Evolutionary conservation across 2,329 filamentous ascomycete species (phyloP).

Genomic region (Paracoccidioides brasiliensis): DNA sequence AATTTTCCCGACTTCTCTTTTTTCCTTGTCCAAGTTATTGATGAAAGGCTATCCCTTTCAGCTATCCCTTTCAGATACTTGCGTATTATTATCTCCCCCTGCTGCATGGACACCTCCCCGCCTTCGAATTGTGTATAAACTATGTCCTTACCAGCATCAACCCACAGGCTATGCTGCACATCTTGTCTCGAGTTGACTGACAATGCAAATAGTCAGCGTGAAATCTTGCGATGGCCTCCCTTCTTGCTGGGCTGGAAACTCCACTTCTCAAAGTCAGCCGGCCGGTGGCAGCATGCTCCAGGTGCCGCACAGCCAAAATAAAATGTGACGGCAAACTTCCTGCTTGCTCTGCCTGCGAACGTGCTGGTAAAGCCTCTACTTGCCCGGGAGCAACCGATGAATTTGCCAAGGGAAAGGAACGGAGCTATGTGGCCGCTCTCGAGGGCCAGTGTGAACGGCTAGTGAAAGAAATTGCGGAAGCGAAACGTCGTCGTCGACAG

Average conservation of each 20-base stretch:
- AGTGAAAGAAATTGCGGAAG: conserved; percentile 54
- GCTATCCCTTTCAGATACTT: background rate
- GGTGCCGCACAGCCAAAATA: conserved; percentile 84
- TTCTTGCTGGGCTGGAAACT: conserved; percentile 25
- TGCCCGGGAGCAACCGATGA: conserved; percentile 94
- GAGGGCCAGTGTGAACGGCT: conserved; percentile 82
- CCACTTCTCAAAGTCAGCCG: conserved; percentile 49
- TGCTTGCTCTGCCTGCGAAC: conserved; percentile 89
- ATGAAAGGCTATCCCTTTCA: background rate
- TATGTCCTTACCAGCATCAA: background rate
- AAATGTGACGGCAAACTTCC: conserved; percentile 97
- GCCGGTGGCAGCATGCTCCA: conserved; percentile 65
- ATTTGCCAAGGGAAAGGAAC: conserved; percentile 87
- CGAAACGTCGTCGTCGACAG: conserved; percentile 29
- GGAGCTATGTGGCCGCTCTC: conserved; percentile 93
- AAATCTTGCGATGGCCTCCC: conserved; percentile 10
- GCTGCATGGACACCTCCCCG: background rate
- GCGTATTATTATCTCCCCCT: background rate
- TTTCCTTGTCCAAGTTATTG: background rate
- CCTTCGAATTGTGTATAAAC: background rate
- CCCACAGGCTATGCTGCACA: background rate
- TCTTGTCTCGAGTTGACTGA: background rate
- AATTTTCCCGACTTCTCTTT: background rate
- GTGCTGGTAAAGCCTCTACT: conserved; percentile 69
- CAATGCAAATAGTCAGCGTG: conserved; percentile 1